These are phyloP conservation scores for Dioszegia hungarica DNA, from an alignment of 768 basidiomycete genomes.

Conservation along the genomic window DNA sequence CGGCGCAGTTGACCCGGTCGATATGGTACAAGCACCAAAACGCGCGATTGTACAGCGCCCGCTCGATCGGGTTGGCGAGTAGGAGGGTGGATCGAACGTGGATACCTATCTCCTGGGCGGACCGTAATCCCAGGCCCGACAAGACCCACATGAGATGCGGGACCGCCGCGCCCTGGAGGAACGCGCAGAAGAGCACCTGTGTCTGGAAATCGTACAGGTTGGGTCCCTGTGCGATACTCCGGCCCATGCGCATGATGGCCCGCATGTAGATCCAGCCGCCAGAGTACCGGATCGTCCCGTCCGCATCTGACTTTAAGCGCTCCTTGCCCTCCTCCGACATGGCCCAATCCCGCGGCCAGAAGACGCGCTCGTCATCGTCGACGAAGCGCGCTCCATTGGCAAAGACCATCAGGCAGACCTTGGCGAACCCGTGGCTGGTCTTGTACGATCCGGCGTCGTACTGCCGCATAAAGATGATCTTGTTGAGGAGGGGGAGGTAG, in stretches of 20 bases:
- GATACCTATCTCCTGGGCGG: constrained; percentile 71
- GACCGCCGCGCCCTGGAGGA: constrained; percentile 42
- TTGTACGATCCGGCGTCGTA: constrained; percentile 56
- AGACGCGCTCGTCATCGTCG: constrained; percentile 63
- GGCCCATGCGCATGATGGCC: constrained; percentile 62
- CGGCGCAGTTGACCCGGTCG: constrained; percentile 49
- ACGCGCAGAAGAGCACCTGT: constrained; percentile 50
- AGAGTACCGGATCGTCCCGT: constrained; percentile 33
- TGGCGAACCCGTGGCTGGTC: constrained; percentile 55
- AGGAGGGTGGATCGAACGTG: constrained; percentile 56
- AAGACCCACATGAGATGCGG: constrained; percentile 56
- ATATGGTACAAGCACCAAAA: constrained; percentile 59
- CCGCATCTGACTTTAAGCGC: constrained; percentile 19
- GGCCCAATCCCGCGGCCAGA: constrained; percentile 34
- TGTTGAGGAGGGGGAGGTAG: constrained; percentile 67
- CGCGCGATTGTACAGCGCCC: constrained; percentile 72
- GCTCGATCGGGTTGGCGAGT: constrained; percentile 52
- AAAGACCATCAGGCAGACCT: constrained; percentile 62
- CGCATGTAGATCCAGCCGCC: constrained; percentile 54
- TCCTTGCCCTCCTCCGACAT: constrained; percentile 34
- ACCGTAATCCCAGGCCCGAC: constrained; percentile 63
- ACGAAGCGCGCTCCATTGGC: constrained; percentile 61
- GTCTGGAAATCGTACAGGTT: constrained; percentile 68
- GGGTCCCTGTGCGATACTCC: constrained; percentile 58
- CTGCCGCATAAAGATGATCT: constrained; percentile 61